A percentile compares a stretch with the other conserved stretches of the same genome.
phyloP scores from a whole-genome alignment of 768 basidiomycete genomes.

The Cystobasidium ongulense region DNA sequence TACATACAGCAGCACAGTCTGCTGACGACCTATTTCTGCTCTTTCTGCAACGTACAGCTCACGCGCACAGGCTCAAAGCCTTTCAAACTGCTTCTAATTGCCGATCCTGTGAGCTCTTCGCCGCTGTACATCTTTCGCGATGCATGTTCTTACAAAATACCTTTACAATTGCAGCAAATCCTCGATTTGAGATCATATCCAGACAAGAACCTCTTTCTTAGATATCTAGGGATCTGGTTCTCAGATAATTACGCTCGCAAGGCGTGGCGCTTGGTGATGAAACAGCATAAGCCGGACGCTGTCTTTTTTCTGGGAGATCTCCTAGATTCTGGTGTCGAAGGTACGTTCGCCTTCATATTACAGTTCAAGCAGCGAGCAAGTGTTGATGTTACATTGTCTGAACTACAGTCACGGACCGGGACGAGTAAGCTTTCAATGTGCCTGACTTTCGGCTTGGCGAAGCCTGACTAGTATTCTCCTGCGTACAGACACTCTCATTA shows the following conservation, averaged over 20 bases:
- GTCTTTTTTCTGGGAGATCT: slow-evolving; percentile 33
- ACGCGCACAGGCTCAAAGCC: slow-evolving; percentile 27
- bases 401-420: slow-evolving; percentile 18
- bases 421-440: slow-evolving; percentile 15
- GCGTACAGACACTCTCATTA: slow-evolving; percentile 64
- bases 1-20: not conserved
- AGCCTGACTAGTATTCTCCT: not conserved
- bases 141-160: not conserved
- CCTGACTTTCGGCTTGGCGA: not conserved
- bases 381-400: not conserved
- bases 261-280: slow-evolving; percentile 9
- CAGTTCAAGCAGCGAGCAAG: not conserved
- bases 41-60: not conserved
- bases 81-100: slow-evolving; percentile 23
- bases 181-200: slow-evolving; percentile 22
- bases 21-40: not conserved
- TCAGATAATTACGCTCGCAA: slow-evolving; percentile 27
- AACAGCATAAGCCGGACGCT: slow-evolving; percentile 30
- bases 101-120: slow-evolving; percentile 6
- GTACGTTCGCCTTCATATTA: not conserved
- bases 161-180: slow-evolving; percentile 11
- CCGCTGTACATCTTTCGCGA: not conserved
- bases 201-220: not conserved
- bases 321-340: slow-evolving; percentile 29
- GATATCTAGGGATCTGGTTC: not conserved